A percentile compares a stretch with the other conserved stretches of the same genome.
These are phyloP conservation scores for Mycena sanguinolenta DNA, from an alignment of 768 basidiomycete genomes.

Conservation along the genomic window DNA sequence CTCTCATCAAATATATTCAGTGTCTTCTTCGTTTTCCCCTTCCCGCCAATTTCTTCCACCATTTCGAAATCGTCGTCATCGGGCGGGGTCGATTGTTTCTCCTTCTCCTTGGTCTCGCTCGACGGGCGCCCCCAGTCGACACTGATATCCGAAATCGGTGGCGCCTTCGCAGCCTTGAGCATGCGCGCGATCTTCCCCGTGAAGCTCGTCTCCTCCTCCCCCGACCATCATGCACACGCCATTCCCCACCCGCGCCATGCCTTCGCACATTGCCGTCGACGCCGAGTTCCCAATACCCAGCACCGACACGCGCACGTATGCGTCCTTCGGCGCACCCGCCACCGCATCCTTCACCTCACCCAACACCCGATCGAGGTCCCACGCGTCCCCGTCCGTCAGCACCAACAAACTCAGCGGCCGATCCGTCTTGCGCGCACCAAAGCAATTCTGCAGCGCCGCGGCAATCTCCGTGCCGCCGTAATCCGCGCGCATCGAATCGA, in stretches of 20 bases:
- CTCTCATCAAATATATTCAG: constrained; percentile 35
- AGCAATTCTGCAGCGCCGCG: constrained; percentile 47
- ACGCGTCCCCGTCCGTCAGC: constrained; percentile 58
- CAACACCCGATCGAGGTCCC: constrained; percentile 32
- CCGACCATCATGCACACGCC: constrained; percentile 56
- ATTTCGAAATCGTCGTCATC: constrained; percentile 31
- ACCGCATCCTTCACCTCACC: constrained; percentile 40
- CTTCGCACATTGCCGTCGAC: constrained; percentile 56
- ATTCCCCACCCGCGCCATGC: constrained; percentile 56
- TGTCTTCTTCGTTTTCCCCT: background rate
- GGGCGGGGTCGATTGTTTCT: background rate
- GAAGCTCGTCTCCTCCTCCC: constrained; percentile 54
- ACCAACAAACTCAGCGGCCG: constrained; percentile 56
- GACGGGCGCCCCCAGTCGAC: constrained; percentile 51
- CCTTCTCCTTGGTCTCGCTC: background rate
- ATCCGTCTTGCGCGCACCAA: constrained; percentile 44
- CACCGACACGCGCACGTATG: constrained; percentile 55
- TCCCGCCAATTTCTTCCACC: constrained; percentile 19
- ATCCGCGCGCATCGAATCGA: constrained; percentile 49
- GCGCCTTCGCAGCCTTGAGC: constrained; percentile 54
- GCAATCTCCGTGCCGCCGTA: constrained; percentile 57
- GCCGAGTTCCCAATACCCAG: constrained; percentile 59
- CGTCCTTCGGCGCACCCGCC: constrained; percentile 33
- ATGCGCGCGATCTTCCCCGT: constrained; percentile 56
- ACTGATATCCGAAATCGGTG: constrained; percentile 51